Evolutionary conservation across 1,284 basidiomycete genomes (phyloP).

Genomic region (Puccinia hordei): DNA sequence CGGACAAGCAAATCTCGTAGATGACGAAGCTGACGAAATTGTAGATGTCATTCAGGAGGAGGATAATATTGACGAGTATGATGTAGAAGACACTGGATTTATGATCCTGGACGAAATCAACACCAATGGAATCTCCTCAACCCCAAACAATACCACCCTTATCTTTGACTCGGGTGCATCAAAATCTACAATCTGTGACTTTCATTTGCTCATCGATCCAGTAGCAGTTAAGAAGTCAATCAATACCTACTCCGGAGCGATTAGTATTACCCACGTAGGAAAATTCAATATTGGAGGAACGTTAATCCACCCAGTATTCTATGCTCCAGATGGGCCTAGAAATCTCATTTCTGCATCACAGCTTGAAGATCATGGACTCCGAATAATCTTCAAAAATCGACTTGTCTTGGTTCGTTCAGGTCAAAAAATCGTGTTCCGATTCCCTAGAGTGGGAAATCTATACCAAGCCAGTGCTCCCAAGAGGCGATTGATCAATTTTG

Average conservation of each 20-base stretch:
- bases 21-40: background rate
- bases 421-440: background rate
- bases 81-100: background rate
- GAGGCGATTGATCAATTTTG: background rate
- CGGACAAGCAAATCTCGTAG: background rate
- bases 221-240: background rate
- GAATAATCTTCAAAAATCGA: background rate
- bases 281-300: background rate
- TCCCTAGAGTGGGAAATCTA: background rate
- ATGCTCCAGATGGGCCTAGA: background rate
- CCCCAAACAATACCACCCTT: background rate
- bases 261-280: no score
- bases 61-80: background rate
- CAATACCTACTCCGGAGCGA: background rate
- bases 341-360: background rate
- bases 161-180: background rate
- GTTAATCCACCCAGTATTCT: background rate
- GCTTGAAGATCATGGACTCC: conserved; percentile 10
- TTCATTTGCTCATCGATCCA: background rate
- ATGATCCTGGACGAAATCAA: no score
- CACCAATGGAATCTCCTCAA: background rate
- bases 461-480: background rate
- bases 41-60: background rate
- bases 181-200: background rate
- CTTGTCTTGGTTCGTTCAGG: background rate